Evolutionary conservation across 768 basidiomycete genomes (phyloP).

Genomic region (Phallus indusiatus): DNA sequence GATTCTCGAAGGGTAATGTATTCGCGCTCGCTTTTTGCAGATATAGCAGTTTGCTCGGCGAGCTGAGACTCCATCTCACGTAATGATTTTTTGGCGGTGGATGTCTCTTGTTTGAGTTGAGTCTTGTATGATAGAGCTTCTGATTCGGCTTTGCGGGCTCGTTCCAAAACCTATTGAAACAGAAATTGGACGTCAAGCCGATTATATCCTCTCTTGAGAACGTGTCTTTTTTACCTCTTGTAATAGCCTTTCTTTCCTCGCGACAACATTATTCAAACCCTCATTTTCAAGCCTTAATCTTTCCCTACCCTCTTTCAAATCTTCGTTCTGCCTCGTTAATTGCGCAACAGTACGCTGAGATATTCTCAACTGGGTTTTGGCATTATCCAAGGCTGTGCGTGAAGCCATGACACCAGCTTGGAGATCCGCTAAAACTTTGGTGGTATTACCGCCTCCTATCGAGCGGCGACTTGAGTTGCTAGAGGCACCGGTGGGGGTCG

Average conservation of each 20-base stretch:
- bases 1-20: conserved; percentile 73
- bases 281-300: conserved; percentile 78
- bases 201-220: not conserved
- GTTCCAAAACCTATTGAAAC: conserved; percentile 53
- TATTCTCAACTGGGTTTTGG: conserved; percentile 69
- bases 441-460: conserved; percentile 60
- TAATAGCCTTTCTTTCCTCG: conserved; percentile 75
- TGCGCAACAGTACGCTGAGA: conserved; percentile 72
- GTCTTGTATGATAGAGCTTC: conserved; percentile 59
- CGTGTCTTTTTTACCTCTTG: conserved; percentile 53
- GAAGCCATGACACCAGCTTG: conserved; percentile 77
- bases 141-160: conserved; percentile 79
- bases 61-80: conserved; percentile 75
- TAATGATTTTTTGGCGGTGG: conserved; percentile 61
- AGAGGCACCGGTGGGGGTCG: not conserved
- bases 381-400: conserved; percentile 75
- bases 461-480: conserved; percentile 1
- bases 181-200: not conserved
- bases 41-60: conserved; percentile 63
- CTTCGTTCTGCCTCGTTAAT: conserved; percentile 77
- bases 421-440: conserved; percentile 80
- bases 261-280: conserved; percentile 78
- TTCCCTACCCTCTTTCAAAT: conserved; percentile 81
- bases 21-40: conserved; percentile 75
- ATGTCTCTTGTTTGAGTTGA: conserved; percentile 65